These are phyloP conservation scores for Aspergillus ibericus DNA, from an alignment of 2,329 filamentous ascomycete genomes.

Conservation along the genomic window DNA sequence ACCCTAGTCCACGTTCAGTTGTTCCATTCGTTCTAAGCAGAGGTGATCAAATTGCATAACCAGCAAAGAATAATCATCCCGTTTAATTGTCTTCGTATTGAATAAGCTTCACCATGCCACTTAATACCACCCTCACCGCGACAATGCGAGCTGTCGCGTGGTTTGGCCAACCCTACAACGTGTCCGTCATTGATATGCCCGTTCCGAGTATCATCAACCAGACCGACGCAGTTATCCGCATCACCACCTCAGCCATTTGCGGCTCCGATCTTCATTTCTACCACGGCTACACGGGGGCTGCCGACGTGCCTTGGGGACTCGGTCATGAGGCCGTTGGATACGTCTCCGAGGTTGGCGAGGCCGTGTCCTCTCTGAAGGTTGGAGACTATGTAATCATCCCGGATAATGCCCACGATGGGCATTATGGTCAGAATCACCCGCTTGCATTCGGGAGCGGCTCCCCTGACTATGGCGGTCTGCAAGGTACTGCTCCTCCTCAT, in stretches of 20 bases:
- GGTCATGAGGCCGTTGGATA: conserved; percentile 24
- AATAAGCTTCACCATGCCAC: neutral
- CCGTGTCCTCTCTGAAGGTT: conserved; percentile 14
- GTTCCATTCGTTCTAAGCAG: no score
- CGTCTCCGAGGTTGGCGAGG: conserved; percentile 17
- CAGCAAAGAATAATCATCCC: no score
- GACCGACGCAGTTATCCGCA: conserved; percentile 39
- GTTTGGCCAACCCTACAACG: conserved; percentile 27
- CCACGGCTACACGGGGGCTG: conserved; percentile 26
- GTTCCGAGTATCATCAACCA: conserved; percentile 20
- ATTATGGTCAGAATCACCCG: neutral
- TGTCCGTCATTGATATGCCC: conserved; percentile 26
- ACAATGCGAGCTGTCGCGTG: conserved; percentile 34
- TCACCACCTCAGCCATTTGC: conserved; percentile 38
- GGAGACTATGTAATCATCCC: conserved; percentile 26
- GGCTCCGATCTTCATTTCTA: conserved; percentile 40
- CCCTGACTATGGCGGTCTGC: neutral
- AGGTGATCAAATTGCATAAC: no score
- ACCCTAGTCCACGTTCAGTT: no score
- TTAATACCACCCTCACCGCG: neutral
- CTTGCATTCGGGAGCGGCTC: neutral
- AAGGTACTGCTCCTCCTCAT: neutral
- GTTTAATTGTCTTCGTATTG: no score
- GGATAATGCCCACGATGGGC: conserved; percentile 10
- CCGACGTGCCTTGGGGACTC: conserved; percentile 21